These are phyloP conservation scores for Puccinia novopanici DNA, from an alignment of 1,284 basidiomycete species.

Conservation along the genomic window DNA sequence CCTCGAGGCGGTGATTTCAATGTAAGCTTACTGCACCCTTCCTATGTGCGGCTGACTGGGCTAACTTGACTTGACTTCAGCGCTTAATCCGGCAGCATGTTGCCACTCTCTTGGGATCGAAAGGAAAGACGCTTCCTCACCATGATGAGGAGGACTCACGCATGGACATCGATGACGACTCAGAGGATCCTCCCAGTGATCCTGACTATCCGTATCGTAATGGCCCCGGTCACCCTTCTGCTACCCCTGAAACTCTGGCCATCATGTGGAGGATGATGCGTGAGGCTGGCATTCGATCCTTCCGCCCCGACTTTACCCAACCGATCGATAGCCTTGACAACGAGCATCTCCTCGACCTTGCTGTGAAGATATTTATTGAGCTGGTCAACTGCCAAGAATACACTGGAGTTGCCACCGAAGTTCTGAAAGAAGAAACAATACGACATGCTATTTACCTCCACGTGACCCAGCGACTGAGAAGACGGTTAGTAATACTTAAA, in stretches of 20 bases:
- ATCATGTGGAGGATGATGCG: conserved; percentile 40
- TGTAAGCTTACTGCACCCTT: too few species aligned
- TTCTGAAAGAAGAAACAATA: too few species aligned
- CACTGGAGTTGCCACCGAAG: too few species aligned
- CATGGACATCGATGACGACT: conserved; percentile 19
- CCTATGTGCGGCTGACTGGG: too few species aligned
- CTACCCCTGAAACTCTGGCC: not conserved
- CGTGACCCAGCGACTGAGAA: too few species aligned
- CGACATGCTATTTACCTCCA: too few species aligned
- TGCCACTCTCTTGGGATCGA: conserved; percentile 9
- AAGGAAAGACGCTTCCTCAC: not conserved
- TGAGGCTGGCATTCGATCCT: not conserved
- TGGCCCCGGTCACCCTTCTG: conserved; percentile 27
- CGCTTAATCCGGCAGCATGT: conserved; percentile 17
- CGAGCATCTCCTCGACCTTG: not conserved
- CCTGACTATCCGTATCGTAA: conserved; percentile 29
- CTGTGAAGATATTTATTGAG: not conserved
- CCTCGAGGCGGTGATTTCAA: too few species aligned
- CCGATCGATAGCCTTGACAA: not conserved
- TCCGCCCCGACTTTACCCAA: conserved; percentile 31
- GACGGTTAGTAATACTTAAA: too few species aligned
- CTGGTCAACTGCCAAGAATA: not conserved
- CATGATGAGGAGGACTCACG: not conserved
- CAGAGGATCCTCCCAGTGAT: not conserved
- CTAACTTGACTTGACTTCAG: not conserved